Percentiles rank a stretch among this genome's conserved stretches.
phyloP scores from a whole-genome alignment of 331 rosid genomes.

The Quercus lobata region DNA sequence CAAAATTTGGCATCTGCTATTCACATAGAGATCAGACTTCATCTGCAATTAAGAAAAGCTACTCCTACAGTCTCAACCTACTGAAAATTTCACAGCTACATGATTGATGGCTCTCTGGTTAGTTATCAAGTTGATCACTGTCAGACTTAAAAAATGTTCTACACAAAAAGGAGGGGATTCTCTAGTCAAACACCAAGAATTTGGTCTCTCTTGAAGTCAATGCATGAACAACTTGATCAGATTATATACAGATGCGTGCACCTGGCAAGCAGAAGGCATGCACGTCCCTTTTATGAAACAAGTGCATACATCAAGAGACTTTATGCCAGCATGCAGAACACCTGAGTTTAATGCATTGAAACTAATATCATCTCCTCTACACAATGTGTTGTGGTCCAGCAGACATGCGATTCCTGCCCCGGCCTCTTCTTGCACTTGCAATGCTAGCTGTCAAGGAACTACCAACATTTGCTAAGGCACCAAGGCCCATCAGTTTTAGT shows the following conservation, averaged over 20 bases:
- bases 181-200: conserved; percentile 7
- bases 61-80: conserved; percentile 11
- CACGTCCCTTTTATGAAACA: not conserved
- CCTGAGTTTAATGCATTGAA: conserved; percentile 1
- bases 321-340: not conserved
- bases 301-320: not conserved
- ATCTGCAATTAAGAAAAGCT: conserved; percentile 7
- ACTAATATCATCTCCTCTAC: conserved; percentile 3
- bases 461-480: conserved; percentile 37
- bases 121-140: conserved; percentile 8
- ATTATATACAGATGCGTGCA: conserved; percentile 19
- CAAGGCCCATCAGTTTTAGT: conserved; percentile 66
- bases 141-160: conserved; percentile 17
- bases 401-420: conserved; percentile 46
- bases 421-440: conserved; percentile 54
- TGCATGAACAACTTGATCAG: conserved; percentile 18
- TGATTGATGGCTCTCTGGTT: conserved; percentile 12
- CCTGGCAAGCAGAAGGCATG: conserved; percentile 8
- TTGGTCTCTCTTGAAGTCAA: conserved; percentile 13
- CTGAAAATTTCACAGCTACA: conserved; percentile 25
- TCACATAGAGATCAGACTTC: not conserved
- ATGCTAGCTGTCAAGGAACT: conserved; percentile 44
- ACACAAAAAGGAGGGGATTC: conserved; percentile 4
- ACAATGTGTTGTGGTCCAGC: conserved; percentile 23
- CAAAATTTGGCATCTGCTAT: not conserved